Conservation (phyloP, 768 basidiomycete species). For the Xerocomus potaroensis region DNA sequence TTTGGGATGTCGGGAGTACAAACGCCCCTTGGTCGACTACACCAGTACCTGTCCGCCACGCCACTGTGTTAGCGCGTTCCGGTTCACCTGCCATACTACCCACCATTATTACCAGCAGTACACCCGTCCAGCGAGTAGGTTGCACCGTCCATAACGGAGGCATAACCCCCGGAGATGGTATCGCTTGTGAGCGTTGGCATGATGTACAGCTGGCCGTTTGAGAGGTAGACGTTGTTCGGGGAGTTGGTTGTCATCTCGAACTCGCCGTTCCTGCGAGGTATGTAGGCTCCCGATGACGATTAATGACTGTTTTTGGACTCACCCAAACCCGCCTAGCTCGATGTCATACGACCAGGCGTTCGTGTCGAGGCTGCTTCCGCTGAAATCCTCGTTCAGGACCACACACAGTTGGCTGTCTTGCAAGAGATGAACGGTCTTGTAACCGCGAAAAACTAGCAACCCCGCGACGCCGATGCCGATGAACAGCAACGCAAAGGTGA, state of each 20-base stretch:
- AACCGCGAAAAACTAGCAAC: slow-evolving; percentile 44
- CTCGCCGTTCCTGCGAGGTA: slow-evolving; percentile 39
- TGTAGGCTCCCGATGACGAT: slow-evolving; percentile 3
- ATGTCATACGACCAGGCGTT: slow-evolving; percentile 46
- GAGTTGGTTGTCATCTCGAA: slow-evolving; percentile 52
- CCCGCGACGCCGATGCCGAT: slow-evolving; percentile 41
- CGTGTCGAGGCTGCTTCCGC: slow-evolving; percentile 36
- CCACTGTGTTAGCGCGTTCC: not conserved
- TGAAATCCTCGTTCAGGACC: slow-evolving; percentile 50
- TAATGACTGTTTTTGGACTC: slow-evolving; percentile 4
- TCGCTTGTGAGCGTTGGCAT: slow-evolving; percentile 56
- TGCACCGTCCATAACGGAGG: slow-evolving; percentile 38
- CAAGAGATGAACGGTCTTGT: slow-evolving; percentile 36
- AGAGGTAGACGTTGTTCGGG: slow-evolving; percentile 39
- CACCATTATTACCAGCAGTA: slow-evolving; percentile 18
- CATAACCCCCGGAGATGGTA: slow-evolving; percentile 33
- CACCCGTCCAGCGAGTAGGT: slow-evolving; percentile 37
- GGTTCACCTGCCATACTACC: not conserved
- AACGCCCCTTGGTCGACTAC: slow-evolving; percentile 23
- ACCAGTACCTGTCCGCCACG: slow-evolving; percentile 1
- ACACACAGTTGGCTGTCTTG: slow-evolving; percentile 35
- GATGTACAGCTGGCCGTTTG: slow-evolving; percentile 52
- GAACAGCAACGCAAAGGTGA: slow-evolving; percentile 40
- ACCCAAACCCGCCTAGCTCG: slow-evolving; percentile 52
- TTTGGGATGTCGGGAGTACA: slow-evolving; percentile 10